A percentile compares a stretch with the other conserved stretches of the same genome.
Conservation (phyloP, 2,329 filamentous ascomycete genomes). For the Akanthomyces dipterigenus region DNA sequence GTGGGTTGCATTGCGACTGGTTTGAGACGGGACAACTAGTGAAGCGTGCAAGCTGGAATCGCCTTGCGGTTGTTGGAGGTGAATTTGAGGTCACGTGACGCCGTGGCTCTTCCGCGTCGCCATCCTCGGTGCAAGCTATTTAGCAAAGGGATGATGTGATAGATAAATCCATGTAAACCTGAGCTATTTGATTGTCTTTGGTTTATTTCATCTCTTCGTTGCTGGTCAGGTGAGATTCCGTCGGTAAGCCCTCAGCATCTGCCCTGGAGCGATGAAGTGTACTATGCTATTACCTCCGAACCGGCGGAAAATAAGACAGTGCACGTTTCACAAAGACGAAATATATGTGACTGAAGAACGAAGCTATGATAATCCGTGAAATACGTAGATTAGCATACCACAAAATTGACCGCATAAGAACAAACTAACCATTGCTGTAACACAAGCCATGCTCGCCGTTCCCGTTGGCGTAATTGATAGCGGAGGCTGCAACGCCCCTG, state of each 20-base stretch:
- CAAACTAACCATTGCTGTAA: not conserved
- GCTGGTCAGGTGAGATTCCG: no score
- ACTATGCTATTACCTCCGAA: no score
- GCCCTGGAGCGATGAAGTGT: no score
- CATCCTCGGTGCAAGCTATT: not conserved
- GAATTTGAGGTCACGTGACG: slow-evolving; percentile 3
- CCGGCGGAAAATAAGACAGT: no score
- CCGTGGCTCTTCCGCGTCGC: not conserved
- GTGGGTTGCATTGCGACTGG: slow-evolving; percentile 58
- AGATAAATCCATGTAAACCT: no score
- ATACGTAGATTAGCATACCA: not conserved
- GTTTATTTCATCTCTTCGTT: no score
- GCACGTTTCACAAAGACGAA: no score
- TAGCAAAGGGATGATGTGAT: no score
- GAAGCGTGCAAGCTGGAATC: not conserved
- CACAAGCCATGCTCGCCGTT: not conserved
- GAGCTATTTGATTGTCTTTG: no score
- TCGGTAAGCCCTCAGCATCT: no score
- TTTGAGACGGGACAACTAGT: not conserved
- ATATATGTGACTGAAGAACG: no score
- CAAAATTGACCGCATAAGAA: not conserved
- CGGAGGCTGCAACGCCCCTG: not conserved
- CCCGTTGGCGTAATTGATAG: slow-evolving; percentile 1
- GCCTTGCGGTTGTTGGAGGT: not conserved
- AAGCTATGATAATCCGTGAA: not conserved